Evolutionary conservation across 345 rosid species (phyloP).

Genomic region (Punica granatum): DNA sequence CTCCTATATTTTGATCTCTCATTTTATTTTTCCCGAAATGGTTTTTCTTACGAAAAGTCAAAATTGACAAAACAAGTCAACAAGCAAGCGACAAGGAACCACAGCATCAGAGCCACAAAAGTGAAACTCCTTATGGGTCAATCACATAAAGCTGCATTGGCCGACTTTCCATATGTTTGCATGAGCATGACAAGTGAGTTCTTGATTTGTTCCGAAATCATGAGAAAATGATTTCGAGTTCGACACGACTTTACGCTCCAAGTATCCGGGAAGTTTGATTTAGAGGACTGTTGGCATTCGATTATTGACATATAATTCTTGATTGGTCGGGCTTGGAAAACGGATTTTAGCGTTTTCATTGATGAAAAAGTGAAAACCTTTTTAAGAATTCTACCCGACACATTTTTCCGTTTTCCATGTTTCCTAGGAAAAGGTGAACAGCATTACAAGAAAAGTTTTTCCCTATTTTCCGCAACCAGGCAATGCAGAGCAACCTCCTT

Average conservation of each 20-base stretch:
- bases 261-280: background rate
- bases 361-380: background rate
- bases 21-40: background rate
- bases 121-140: background rate
- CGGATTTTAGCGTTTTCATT: too few relatives aligned
- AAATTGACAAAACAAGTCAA: slow-evolving; percentile 4
- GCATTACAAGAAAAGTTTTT: background rate
- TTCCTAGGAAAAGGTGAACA: background rate
- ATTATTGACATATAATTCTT: too few relatives aligned
- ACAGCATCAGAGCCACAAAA: background rate
- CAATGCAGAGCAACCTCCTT: background rate
- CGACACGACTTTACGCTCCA: background rate
- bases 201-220: background rate
- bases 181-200: too few relatives aligned
- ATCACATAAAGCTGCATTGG: background rate
- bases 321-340: too few relatives aligned
- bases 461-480: background rate
- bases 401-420: too few relatives aligned
- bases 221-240: background rate
- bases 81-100: background rate
- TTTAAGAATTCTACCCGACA: background rate
- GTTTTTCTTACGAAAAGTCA: background rate
- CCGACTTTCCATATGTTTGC: background rate
- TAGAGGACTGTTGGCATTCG: background rate
- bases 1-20: too few relatives aligned